Conservation (phyloP, 208 protist genomes). For the Wallacemonas sp. region DNA sequence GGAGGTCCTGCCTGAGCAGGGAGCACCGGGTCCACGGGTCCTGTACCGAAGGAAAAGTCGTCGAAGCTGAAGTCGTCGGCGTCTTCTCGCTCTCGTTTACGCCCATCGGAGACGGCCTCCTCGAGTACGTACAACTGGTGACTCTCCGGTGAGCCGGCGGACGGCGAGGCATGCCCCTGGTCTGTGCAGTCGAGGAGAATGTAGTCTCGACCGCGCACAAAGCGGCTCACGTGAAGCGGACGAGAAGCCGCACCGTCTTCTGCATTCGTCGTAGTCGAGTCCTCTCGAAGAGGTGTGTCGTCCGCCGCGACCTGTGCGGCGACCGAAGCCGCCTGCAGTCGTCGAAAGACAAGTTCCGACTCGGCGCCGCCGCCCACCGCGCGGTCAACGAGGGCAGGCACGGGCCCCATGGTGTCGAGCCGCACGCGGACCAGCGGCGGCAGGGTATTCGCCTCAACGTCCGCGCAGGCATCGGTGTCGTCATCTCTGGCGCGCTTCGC, state of each 20-base stretch:
- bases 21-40: not conserved
- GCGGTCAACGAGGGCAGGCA: not conserved
- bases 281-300: not conserved
- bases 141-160: not conserved
- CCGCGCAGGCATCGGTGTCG: conserved; percentile 14
- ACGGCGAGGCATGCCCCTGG: not conserved
- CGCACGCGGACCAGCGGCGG: conserved; percentile 32
- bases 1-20: not conserved
- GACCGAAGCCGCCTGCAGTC: not conserved
- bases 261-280: not conserved
- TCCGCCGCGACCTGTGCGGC: no score
- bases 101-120: no score
- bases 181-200: conserved; percentile 1
- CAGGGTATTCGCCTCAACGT: not conserved
- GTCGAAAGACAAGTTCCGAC: conserved; percentile 1
- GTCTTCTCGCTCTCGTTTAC: no score
- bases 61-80: conserved; percentile 58
- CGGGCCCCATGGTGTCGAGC: conserved; percentile 32
- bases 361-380: not conserved
- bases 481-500: conserved; percentile 25
- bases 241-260: not conserved
- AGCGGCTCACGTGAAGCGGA: not conserved
- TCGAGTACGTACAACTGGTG: conserved; percentile 10
- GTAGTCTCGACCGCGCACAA: conserved; percentile 3
- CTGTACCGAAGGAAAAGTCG: conserved; percentile 24